Base-by-base conservation (phyloP, 768 basidiomycete genomes). In the Tulasnella sp. region DNA sequence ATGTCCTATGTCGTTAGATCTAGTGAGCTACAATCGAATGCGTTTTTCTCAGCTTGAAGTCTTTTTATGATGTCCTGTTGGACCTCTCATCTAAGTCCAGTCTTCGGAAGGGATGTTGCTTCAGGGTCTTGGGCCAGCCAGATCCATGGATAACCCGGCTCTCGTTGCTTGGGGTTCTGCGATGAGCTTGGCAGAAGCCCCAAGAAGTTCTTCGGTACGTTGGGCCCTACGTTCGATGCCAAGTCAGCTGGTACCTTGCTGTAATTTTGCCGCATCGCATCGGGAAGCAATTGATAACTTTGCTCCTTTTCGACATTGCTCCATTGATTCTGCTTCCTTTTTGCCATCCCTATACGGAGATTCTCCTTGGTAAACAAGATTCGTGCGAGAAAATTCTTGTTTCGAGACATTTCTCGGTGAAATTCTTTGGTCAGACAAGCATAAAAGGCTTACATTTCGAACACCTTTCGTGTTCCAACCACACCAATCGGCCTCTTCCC, bases 261-360 rank as follows among this genome's bases (percentile, higher is more conserved):
- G 48, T 19, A 19, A 48, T 24, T 1, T 40, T 42, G 42, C 8
- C 42, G 21, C 48, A 18, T 48, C 48, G 48, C 48, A 48, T 24
- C 19, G 16, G 48, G 7, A 8, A 48, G n/a, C n/a, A n/a, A n/a
- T n/a, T n/a, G n/a, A n/a, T n/a, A n/a, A n/a, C n/a, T n/a, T 68
- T 34, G 62, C 62, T 36, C 62, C 14, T 68, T 68, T 68, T 68
- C 62, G 62, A 68, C 62, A 68, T 68, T 68, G 31, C 62, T 68
- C 62, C 62, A 36, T 68, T 6, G 14, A 16, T 10, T 68, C 31
- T 24, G 27, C 62, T 68, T 68, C 62, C 14, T 31, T 68, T 68
- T 68, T 68, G 9, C 62, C 62, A 68, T 68, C 34, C 4, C 16
- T 68, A 36, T 31, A 68, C 62, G 62, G 62, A 19, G 62, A 68